Evolutionary conservation across 2,329 filamentous ascomycete genomes (phyloP), one percentile per base, ranked within the genome.

Genomic region (Didymella segeticola): DNA sequence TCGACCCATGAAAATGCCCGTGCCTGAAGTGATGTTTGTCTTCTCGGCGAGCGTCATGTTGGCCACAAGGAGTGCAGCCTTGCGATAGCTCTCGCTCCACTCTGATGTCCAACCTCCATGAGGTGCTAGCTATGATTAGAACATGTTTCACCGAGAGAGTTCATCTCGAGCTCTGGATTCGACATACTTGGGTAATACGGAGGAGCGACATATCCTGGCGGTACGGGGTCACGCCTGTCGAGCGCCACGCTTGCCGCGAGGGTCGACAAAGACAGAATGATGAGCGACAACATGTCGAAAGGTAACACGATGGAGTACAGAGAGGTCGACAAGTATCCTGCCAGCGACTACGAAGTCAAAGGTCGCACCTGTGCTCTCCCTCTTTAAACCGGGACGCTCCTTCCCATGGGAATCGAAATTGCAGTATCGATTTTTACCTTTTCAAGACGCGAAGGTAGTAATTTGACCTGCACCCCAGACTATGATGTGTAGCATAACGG

Each of bases 11-110:
- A 81, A 88, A 34, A 87, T 81, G 1, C 89, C 89, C 1, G 83
- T 87, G 3, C 89, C 89, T 1, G 84, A 83, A 0, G 89, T 91
- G 45, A 92, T 81, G 67, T 92, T 93, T 3, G 88, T 87, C 76
- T 93, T 93, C 71, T 93, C 90, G 2, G 89, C 89, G 50, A 93
- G 74, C 0, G 89, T 93, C 89, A 93, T 90, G 41, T 85, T 83
- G 47, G 85, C 83, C 14, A 93, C 89, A 12, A 93, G 73, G 3
- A 78, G 73, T 52, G 86, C 81, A 1, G 90, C 90, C 65, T 89
- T 91, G 46, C 77, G 77, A 67, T 92, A 93, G 62, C 88, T 88
- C 15, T 83, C 83, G 19, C 78, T 78, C 90, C 90, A 93, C 52
- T 83, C 83, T 5, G 82, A 75, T 0, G 82, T 76, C 86, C 89